A percentile compares a stretch with the other conserved stretches of the same genome.
Conservation (phyloP, 768 basidiomycete genomes). For the Paxillus ammoniavirescens region DNA sequence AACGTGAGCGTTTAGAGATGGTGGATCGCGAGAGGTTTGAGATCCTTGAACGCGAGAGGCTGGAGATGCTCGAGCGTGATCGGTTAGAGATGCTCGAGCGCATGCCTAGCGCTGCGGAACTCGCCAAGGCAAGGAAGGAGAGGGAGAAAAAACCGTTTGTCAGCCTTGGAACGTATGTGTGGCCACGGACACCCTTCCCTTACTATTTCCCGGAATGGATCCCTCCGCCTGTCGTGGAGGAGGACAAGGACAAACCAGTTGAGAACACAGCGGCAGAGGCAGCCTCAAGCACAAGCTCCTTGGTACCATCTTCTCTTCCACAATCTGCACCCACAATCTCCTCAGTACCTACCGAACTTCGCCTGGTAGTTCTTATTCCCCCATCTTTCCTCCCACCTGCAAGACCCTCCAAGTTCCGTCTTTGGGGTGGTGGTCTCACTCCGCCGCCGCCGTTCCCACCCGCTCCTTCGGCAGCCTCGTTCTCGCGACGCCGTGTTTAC, state of each 20-base stretch:
- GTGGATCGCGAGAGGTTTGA: conserved; percentile 31
- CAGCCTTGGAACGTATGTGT: conserved; percentile 28
- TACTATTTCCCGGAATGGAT: conserved; percentile 36
- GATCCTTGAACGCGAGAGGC: conserved; percentile 28
- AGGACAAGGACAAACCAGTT: conserved; percentile 21
- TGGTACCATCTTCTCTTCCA: conserved; percentile 9
- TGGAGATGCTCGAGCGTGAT: conserved; percentile 30
- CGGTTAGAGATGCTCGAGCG: conserved; percentile 32
- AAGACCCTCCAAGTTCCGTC: conserved; percentile 51
- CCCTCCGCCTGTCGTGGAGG: conserved; percentile 26
- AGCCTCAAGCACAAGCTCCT: conserved; percentile 31
- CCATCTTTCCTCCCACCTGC: conserved; percentile 53
- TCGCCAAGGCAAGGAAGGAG: conserved; percentile 29
- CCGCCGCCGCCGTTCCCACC: conserved; percentile 38
- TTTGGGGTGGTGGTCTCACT: conserved; percentile 68
- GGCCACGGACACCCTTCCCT: conserved; percentile 32
- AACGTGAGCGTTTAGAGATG: conserved; percentile 28
- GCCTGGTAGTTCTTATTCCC: conserved; percentile 58
- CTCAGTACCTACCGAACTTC: conserved; percentile 29
- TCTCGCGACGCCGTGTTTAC: conserved; percentile 55
- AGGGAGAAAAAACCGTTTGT: conserved; percentile 29
- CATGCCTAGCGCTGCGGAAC: conserved; percentile 32
- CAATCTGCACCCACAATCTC: conserved; percentile 9
- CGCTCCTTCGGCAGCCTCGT: conserved; percentile 21
- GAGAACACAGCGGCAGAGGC: conserved; percentile 17